phyloP scores from a whole-genome alignment of 2,329 filamentous ascomycete genomes.

The Lecanicillium sp. region DNA sequence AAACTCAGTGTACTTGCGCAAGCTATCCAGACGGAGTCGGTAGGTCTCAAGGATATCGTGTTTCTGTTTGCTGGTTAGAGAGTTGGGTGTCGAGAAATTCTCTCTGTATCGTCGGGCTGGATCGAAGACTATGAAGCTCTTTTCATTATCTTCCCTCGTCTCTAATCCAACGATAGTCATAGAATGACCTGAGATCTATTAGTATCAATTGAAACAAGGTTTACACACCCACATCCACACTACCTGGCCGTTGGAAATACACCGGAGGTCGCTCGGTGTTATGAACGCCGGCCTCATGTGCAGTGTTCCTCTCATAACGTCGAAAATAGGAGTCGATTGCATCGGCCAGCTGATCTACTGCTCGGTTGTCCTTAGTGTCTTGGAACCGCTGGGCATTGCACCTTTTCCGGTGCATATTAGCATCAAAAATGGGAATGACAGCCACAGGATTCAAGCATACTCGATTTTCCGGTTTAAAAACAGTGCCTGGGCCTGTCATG shows the following conservation, averaged over 20 bases:
- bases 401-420: not conserved
- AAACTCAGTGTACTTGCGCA: constrained; percentile 68
- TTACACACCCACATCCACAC: constrained; percentile 16
- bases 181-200: constrained; percentile 61
- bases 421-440: too few relatives aligned
- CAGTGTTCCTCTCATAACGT: constrained; percentile 13
- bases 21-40: constrained; percentile 60
- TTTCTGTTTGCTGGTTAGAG: not conserved
- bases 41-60: constrained; percentile 59
- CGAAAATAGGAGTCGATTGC: constrained; percentile 70
- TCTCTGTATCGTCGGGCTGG: constrained; percentile 68
- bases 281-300: constrained; percentile 53
- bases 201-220: not conserved
- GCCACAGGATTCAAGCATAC: not conserved
- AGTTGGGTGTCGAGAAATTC: constrained; percentile 27
- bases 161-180: constrained; percentile 86
- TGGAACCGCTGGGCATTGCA: constrained; percentile 3
- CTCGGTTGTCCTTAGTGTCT: constrained; percentile 4
- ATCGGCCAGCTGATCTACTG: constrained; percentile 52
- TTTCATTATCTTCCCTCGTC: constrained; percentile 53
- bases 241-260: constrained; percentile 80
- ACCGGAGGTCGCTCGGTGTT: constrained; percentile 72
- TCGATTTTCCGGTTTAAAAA: not conserved
- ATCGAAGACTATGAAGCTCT: constrained; percentile 79
- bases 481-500: constrained; percentile 1